Base-by-base conservation (phyloP, 108 stramenopile species). In the Nitzschia inconspicua region DNA sequence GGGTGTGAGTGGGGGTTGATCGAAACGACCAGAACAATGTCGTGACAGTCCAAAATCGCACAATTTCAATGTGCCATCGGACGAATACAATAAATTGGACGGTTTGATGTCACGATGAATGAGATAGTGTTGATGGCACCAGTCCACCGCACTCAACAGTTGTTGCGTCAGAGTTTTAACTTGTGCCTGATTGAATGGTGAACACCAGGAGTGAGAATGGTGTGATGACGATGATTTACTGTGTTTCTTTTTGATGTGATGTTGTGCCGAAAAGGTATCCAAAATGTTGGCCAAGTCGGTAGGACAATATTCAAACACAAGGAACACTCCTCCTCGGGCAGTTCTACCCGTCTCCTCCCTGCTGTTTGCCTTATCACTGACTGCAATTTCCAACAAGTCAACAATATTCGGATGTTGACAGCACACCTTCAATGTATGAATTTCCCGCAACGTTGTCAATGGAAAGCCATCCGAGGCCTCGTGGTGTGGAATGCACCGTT, bases 1-100 rank as follows among this genome's bases (percentile, higher is more conserved):
- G 32, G 88, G 91, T 10, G 96, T 97, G 25, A 95, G 68, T 34
- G 11, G 32, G 4, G 24, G 39, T 73, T 26, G 49, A 40, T 3
- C 14, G 27, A 28, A 36, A 24, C 37, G 26, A 27, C 11, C 37
- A 39, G 13, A 39, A 39, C 74, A 78, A 37, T 81, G 80, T 27
- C 96, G 70, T 0, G 91, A 82, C 46, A 97, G 63, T 0, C 96
- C 96, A 73, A 97, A 97, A 63, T 97, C 96, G 0, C 86, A 86
- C 35, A 92, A 59, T 44, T 75, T 78, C 24, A 92, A 47, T 30
- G 57, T 44, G 18, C 87, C 87, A 20, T 48, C 16, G 29, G 57
- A 35, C 40, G 63, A 57, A 51, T 92, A 92, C 43, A 92, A 47
- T 18, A 92, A 44, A 66, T 92, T 92, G 48, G 72, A 76, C 31